These are phyloP conservation scores for Alnus glutinosa DNA, from an alignment of 306 rosid genomes.

Conservation along the genomic window DNA sequence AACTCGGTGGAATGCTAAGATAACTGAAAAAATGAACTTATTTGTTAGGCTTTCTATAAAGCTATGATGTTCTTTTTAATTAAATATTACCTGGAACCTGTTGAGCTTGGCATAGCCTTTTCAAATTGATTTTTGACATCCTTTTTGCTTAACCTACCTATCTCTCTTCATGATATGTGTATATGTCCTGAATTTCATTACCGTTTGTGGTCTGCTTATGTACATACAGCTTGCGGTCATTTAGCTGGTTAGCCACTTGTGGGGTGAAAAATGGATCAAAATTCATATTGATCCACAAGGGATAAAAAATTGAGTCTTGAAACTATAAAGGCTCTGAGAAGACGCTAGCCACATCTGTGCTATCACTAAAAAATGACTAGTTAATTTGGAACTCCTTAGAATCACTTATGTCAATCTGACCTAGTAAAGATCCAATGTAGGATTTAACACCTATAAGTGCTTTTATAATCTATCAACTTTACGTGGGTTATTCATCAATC, in stretches of 20 bases:
- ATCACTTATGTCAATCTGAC: too few species aligned
- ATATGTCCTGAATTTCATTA: constrained; percentile 4
- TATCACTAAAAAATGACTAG: too few species aligned
- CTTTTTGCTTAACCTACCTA: background rate
- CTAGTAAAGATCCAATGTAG: too few species aligned
- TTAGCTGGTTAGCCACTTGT: constrained; percentile 4
- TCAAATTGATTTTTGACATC: background rate
- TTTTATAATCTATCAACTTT: too few species aligned
- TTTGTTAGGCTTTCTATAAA: background rate
- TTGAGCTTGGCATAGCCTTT: constrained; percentile 3
- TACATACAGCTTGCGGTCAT: background rate
- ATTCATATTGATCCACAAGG: background rate
- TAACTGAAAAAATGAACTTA: background rate
- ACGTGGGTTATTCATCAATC: too few species aligned
- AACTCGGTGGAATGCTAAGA: background rate
- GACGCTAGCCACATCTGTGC: too few species aligned
- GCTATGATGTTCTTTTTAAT: background rate
- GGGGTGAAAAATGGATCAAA: constrained; percentile 28
- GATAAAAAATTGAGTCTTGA: background rate
- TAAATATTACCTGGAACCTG: background rate
- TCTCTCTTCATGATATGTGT: background rate
- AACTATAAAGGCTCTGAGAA: too few species aligned
- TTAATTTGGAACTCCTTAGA: too few species aligned
- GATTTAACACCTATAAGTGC: too few species aligned
- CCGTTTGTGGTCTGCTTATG: constrained; percentile 2